phyloP scores from a whole-genome alignment of 1,284 basidiomycete species.

The Sporisorium exsertum region DNA sequence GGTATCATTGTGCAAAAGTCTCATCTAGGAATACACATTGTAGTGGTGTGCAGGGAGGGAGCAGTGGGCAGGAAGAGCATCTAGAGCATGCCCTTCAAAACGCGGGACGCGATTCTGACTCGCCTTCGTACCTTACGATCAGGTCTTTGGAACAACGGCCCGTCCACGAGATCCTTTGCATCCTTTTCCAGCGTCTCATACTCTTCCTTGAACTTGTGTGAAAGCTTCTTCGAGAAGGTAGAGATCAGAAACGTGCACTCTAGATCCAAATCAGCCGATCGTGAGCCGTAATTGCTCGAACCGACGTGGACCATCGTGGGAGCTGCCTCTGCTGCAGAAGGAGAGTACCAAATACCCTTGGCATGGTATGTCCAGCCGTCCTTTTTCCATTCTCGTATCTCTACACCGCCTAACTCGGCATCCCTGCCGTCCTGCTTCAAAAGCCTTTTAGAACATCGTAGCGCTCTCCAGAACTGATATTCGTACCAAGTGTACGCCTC shows the following conservation, averaged over 20 bases:
- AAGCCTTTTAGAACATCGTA: slow-evolving; percentile 71
- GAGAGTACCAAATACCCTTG: slow-evolving; percentile 76
- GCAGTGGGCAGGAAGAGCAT: neutral
- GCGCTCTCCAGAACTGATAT: slow-evolving; percentile 80
- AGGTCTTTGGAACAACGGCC: slow-evolving; percentile 70
- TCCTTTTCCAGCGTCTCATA: slow-evolving; percentile 70
- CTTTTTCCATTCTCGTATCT: slow-evolving; percentile 86
- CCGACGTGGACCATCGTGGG: slow-evolving; percentile 81
- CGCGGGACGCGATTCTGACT: slow-evolving; percentile 62
- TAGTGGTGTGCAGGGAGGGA: neutral
- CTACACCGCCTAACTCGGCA: slow-evolving; percentile 71
- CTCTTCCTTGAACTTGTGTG: slow-evolving; percentile 71
- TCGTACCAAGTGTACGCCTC: slow-evolving; percentile 93
- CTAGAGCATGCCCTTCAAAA: slow-evolving; percentile 63
- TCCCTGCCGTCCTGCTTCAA: slow-evolving; percentile 47
- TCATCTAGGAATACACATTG: neutral
- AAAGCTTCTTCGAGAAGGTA: slow-evolving; percentile 69
- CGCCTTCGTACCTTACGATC: slow-evolving; percentile 79
- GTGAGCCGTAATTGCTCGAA: slow-evolving; percentile 93
- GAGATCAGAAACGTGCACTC: slow-evolving; percentile 90
- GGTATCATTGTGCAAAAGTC: slow-evolving; percentile 17
- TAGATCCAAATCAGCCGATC: slow-evolving; percentile 89
- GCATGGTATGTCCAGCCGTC: slow-evolving; percentile 98
- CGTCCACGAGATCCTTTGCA: slow-evolving; percentile 71
- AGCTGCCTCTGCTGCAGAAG: slow-evolving; percentile 4